These are phyloP conservation scores for Collybiopsis confluens DNA, from an alignment of 768 basidiomycete species.

Conservation along the genomic window DNA sequence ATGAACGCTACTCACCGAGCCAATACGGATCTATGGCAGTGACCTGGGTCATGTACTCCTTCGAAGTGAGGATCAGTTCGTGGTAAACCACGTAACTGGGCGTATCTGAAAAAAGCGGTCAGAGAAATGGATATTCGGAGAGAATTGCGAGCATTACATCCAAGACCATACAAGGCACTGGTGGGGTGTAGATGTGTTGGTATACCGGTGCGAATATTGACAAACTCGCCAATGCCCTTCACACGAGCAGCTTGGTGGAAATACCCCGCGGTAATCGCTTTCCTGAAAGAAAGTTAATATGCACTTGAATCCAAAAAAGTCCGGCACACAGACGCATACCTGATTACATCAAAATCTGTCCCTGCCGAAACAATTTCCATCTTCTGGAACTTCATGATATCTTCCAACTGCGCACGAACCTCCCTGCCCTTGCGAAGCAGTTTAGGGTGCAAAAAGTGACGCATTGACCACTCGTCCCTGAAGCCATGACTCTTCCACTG, in stretches of 20 bases:
- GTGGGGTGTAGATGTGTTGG: conserved; percentile 97
- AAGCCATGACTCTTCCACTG: conserved; percentile 98
- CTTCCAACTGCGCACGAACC: conserved; percentile 92
- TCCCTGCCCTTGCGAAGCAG: conserved; percentile 92
- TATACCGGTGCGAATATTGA: conserved; percentile 91
- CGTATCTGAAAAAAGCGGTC: conserved; percentile 53
- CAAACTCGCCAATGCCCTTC: conserved; percentile 98
- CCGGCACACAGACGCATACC: conserved; percentile 32
- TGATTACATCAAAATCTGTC: conserved; percentile 89
- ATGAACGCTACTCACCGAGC: conserved; percentile 59
- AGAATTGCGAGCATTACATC: conserved; percentile 57
- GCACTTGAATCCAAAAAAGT: not conserved
- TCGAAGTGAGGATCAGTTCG: conserved; percentile 91
- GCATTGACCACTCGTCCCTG: conserved; percentile 91
- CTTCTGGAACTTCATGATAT: conserved; percentile 99
- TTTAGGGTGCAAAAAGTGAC: conserved; percentile 97
- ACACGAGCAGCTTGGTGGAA: conserved; percentile 98
- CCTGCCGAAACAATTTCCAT: conserved; percentile 90
- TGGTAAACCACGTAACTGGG: conserved; percentile 98
- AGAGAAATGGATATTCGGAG: conserved; percentile 11
- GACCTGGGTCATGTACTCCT: conserved; percentile 99
- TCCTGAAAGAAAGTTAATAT: conserved; percentile 58
- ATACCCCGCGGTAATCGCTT: conserved; percentile 96
- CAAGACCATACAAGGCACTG: conserved; percentile 92
- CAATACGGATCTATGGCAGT: conserved; percentile 96